These are phyloP conservation scores for Kodamaea hsintzibuensis DNA, from an alignment of 805 yeast species.

Conservation along the genomic window DNA sequence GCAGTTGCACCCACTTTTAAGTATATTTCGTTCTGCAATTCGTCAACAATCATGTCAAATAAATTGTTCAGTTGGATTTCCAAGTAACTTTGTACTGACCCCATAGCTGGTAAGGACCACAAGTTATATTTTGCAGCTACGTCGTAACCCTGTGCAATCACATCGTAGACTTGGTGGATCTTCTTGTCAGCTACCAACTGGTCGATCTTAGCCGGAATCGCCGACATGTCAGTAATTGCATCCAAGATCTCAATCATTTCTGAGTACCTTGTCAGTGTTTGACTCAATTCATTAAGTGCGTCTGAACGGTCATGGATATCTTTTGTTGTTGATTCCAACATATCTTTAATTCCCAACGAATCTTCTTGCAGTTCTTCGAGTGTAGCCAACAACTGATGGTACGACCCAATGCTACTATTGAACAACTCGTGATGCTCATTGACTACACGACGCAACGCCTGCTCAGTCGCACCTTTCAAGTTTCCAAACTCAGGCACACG, in stretches of 20 bases:
- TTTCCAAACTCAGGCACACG: constrained; percentile 65
- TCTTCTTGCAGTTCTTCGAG: constrained; percentile 66
- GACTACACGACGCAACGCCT: constrained; percentile 66
- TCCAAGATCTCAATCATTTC: constrained; percentile 72
- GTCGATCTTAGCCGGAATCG: constrained; percentile 65
- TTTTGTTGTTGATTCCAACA: constrained; percentile 48
- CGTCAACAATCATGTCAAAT: constrained; percentile 75
- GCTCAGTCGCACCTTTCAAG: constrained; percentile 56
- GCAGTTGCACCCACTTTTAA: constrained; percentile 34
- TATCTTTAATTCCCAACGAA: constrained; percentile 47
- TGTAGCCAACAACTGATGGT: constrained; percentile 65
- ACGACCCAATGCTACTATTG: constrained; percentile 82
- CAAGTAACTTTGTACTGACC: constrained; percentile 50
- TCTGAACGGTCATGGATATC: constrained; percentile 57
- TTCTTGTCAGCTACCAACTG: constrained; percentile 65
- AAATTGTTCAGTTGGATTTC: constrained; percentile 59
- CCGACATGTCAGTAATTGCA: constrained; percentile 60
- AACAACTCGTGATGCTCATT: constrained; percentile 81
- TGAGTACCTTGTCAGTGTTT: constrained; percentile 58
- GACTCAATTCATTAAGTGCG: constrained; percentile 62
- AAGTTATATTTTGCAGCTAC: constrained; percentile 52
- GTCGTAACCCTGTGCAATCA: constrained; percentile 45
- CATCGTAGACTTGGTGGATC: constrained; percentile 62
- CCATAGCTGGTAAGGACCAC: constrained; percentile 59
- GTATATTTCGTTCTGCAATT: constrained; percentile 68